phyloP scores from a whole-genome alignment of 192 early-diverging fungal species.

The Gamsiella multidivaricata region DNA sequence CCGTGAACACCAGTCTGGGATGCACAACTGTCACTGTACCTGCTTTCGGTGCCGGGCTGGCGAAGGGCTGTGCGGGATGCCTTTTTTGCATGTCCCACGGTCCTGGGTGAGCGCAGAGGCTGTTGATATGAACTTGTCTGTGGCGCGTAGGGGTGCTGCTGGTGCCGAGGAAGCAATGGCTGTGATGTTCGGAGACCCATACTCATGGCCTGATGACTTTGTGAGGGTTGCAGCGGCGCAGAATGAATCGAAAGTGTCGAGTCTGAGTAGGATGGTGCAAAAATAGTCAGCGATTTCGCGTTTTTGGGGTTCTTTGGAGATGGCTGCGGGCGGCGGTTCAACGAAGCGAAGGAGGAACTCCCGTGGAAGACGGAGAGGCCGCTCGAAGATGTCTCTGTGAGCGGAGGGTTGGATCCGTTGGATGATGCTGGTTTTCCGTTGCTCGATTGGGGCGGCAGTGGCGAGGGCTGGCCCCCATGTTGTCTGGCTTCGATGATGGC shows the following conservation, averaged over 20 bases:
- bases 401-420: constrained; percentile 22
- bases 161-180: constrained; percentile 28
- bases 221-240: constrained; percentile 60
- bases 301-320: constrained; percentile 61
- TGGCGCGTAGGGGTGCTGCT: constrained; percentile 44
- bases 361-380: constrained; percentile 47
- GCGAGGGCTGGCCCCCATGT: constrained; percentile 31
- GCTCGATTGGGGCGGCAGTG: constrained; percentile 31
- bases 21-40: too few relatives aligned
- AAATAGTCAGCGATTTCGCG: constrained; percentile 61
- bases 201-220: constrained; percentile 51
- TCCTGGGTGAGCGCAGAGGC: constrained; percentile 33
- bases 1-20: constrained; percentile 17
- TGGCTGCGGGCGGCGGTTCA: constrained; percentile 39
- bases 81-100: constrained; percentile 31
- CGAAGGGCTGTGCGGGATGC: constrained; percentile 30
- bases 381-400: constrained; percentile 39
- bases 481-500: constrained; percentile 70
- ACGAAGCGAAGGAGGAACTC: constrained; percentile 34
- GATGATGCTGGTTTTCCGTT: constrained; percentile 15
- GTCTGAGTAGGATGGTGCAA: constrained; percentile 61
- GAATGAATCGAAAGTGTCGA: constrained; percentile 57
- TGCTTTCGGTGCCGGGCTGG: constrained; percentile 12
- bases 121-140: constrained; percentile 32
- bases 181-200: constrained; percentile 46